phyloP scores from a whole-genome alignment of 2,329 filamentous ascomycete genomes.

The Teratosphaeria nubilosa region DNA sequence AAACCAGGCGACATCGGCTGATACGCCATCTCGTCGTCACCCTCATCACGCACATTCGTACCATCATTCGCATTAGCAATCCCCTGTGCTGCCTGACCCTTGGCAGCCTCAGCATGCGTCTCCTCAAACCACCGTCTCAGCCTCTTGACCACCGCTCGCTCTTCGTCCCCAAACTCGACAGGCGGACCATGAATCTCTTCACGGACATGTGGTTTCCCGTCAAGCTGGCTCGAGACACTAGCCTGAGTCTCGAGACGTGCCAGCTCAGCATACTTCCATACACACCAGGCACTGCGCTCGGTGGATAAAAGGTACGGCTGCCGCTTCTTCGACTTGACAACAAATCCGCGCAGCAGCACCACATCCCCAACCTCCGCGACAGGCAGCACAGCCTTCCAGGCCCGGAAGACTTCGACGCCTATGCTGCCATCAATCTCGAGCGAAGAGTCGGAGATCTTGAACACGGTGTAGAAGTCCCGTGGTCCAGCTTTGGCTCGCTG shows the following conservation, averaged over 20 bases:
- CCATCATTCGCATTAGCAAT: background rate
- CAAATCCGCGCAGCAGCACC: constrained; percentile 34
- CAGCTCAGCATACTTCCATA: constrained; percentile 29
- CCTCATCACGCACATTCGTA: background rate
- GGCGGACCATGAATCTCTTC: constrained; percentile 38
- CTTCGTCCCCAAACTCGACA: constrained; percentile 37
- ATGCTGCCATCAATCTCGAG: constrained; percentile 7
- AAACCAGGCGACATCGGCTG: background rate
- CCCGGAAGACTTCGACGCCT: constrained; percentile 34
- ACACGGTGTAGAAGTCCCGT: constrained; percentile 33
- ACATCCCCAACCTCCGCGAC: constrained; percentile 33
- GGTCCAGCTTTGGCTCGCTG: constrained; percentile 32
- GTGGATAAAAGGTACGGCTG: constrained; percentile 29
- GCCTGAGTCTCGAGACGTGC: constrained; percentile 10
- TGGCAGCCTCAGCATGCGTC: background rate
- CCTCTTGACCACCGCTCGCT: constrained; percentile 31
- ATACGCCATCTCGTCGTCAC: background rate
- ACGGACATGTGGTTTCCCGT: constrained; percentile 12
- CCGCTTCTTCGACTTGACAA: constrained; percentile 31
- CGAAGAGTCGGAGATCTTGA: constrained; percentile 32
- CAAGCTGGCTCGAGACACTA: constrained; percentile 17
- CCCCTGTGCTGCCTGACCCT: background rate
- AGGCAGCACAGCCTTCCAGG: constrained; percentile 33
- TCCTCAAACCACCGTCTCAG: constrained; percentile 31
- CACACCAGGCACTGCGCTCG: constrained; percentile 38